These are phyloP conservation scores for Aspergillus oerlinghausenensis DNA, from an alignment of 2,329 filamentous ascomycete genomes.

Conservation along the genomic window DNA sequence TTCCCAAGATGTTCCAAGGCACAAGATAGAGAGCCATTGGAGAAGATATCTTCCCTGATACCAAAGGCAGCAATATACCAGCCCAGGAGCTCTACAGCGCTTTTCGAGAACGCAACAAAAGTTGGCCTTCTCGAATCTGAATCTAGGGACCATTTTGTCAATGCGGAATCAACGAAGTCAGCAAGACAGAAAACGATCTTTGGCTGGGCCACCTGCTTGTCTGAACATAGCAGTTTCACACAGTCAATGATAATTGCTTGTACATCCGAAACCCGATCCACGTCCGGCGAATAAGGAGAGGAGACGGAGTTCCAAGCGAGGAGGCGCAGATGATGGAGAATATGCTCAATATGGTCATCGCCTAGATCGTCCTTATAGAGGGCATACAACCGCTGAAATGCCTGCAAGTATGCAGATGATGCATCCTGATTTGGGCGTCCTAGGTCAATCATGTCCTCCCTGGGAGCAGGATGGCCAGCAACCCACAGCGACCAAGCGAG, in stretches of 20 bases:
- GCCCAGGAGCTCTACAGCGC: conserved; percentile 64
- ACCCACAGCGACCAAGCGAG: conserved; percentile 68
- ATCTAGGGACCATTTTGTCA: conserved; percentile 34
- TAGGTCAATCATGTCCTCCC: conserved; percentile 38
- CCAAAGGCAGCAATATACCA: conserved; percentile 39
- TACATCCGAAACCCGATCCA: conserved; percentile 35
- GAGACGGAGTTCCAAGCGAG: conserved; percentile 66
- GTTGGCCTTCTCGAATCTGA: conserved; percentile 58
- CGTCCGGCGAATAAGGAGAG: conserved; percentile 36
- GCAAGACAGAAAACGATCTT: conserved; percentile 49
- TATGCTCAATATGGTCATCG: conserved; percentile 58
- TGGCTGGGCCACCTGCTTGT: conserved; percentile 35
- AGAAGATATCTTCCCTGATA: conserved; percentile 63
- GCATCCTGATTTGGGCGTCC: conserved; percentile 70
- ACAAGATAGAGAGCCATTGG: conserved; percentile 60
- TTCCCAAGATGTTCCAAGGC: conserved; percentile 63
- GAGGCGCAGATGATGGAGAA: conserved; percentile 66
- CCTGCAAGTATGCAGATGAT: conserved; percentile 75
- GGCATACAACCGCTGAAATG: conserved; percentile 72
- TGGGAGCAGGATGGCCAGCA: conserved; percentile 55
- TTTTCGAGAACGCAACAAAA: conserved; percentile 84
- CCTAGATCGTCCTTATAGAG: conserved; percentile 64
- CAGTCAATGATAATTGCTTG: conserved; percentile 33
- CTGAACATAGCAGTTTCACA: conserved; percentile 31
- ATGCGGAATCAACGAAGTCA: conserved; percentile 62